phyloP scores from a whole-genome alignment of 1,284 basidiomycete species.

The Apiotrichum laibachii region DNA sequence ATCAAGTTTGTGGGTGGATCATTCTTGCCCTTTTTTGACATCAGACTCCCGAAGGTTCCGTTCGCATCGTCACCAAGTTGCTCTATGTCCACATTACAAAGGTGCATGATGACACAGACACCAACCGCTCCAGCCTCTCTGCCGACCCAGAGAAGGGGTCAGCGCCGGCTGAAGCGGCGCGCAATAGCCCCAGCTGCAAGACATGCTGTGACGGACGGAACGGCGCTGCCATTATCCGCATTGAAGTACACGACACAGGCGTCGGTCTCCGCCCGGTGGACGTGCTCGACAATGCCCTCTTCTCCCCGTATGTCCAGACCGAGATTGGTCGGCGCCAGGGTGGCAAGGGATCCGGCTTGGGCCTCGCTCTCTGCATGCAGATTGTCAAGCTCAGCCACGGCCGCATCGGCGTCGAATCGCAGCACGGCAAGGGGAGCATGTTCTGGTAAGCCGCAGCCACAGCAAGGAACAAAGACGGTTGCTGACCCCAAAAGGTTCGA shows the following conservation, averaged over 20 bases:
- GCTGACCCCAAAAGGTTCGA: no score
- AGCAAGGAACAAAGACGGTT: no score
- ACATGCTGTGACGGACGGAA: no score
- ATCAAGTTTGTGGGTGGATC: conserved; percentile 58
- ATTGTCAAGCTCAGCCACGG: conserved; percentile 82
- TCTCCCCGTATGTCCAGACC: conserved; percentile 52
- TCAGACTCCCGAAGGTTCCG: no score
- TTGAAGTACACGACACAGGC: conserved; percentile 77
- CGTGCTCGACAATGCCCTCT: conserved; percentile 58
- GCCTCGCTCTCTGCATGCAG: conserved; percentile 79
- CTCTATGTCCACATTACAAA: no score
- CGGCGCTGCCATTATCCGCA: conserved; percentile 58
- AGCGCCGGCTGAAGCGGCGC: no score
- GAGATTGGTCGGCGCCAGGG: conserved; percentile 69
- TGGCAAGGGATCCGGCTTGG: conserved; percentile 81
- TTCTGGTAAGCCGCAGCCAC: conserved; percentile 42
- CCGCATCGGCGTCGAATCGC: conserved; percentile 60
- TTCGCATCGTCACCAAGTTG: no score
- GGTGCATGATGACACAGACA: no score
- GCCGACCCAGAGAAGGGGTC: neutral
- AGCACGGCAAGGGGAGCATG: conserved; percentile 44
- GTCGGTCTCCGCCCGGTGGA: conserved; percentile 69
- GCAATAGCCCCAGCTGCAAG: no score
- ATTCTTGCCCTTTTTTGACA: conserved; percentile 22
- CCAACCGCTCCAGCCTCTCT: no score